A percentile compares a stretch with the other conserved stretches of the same genome.
phyloP scores from a whole-genome alignment of 768 basidiomycete species.

The Russula vinacea region DNA sequence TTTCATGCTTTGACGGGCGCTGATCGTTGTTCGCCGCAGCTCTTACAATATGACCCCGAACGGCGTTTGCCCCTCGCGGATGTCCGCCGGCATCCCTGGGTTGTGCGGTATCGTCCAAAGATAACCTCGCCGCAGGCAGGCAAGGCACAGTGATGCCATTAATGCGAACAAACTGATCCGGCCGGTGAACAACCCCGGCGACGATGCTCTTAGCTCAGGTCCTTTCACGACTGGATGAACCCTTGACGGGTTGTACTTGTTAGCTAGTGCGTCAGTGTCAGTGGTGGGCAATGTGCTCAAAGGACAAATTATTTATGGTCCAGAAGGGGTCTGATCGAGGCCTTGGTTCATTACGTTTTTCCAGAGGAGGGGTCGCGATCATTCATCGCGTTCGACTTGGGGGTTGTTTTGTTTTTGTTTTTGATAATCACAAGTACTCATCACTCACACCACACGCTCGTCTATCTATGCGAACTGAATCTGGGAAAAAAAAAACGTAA shows the following conservation, averaged over 20 bases:
- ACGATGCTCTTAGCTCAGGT: background rate
- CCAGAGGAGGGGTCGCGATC: background rate
- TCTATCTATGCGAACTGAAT: background rate
- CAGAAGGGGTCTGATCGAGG: background rate
- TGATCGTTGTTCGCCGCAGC: constrained; percentile 44
- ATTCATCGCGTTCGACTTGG: background rate
- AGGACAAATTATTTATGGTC: background rate
- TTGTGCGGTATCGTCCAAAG: constrained; percentile 29
- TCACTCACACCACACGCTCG: background rate
- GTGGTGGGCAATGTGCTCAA: background rate
- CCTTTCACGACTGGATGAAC: background rate
- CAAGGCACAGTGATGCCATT: background rate
- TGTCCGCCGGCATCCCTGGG: constrained; percentile 48
- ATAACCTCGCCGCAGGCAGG: constrained; percentile 18
- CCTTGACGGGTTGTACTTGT: constrained; percentile 2
- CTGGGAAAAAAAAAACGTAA: too few species aligned
- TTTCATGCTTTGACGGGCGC: background rate
- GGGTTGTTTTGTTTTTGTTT: constrained; percentile 1
- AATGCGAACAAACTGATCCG: background rate
- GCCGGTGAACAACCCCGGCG: background rate
- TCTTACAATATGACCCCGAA: constrained; percentile 57
- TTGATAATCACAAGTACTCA: background rate
- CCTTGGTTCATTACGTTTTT: background rate
- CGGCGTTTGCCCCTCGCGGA: constrained; percentile 46
- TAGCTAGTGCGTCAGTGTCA: too few species aligned